Evolutionary conservation across 306 rosid genomes (phyloP), one percentile per base, ranked within the genome.

Genomic region (Prunus mongolica): DNA sequence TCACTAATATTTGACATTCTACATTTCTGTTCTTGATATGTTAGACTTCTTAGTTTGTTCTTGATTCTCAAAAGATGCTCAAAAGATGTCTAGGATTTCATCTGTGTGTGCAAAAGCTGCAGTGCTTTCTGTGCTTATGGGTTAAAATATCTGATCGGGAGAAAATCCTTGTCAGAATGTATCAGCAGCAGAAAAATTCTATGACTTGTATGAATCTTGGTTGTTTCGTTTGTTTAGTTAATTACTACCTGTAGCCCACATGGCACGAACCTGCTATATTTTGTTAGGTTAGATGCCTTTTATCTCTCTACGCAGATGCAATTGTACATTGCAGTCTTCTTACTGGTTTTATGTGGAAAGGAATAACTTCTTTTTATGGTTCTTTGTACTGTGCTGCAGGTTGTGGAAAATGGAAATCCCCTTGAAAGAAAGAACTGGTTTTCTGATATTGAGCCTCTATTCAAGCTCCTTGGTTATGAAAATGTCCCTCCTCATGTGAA

Each of bases 381-480:
- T 62, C 34, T 78, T 69, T 83, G 45, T 54, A 69, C 50, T 78
- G 72, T 73, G 52, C 68, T 80, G 73, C 89, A 95, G 98, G 97
- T 89, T 79, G 82, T 95, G 78, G 92, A 95, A 84, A 89, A 95
- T 84, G 98, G 98, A 70, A 90, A 88, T 78, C 89, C 91, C 32
- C 51, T 81, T 76, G 98, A 92, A 76, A 90, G 96, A 80, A 92
- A 89, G 75, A 90, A 91, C 65, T 95, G 98, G 98, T 95, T 95
- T 81, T 89, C 96, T 79, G 97, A 95, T 76, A 89, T 92, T 65
- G 98, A 95, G 80, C 96, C 98, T 52, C 82, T 95, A 77, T 95
- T 95, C 90, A 95, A 95, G 87, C 97, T 95, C 78, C 98, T 95
- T 67, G 85, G 98, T 74, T 95, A 92, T 64, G 98, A 95, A 84